Base-by-base conservation (phyloP, 176 grass and related monocot species). In the Pontederia crassipes region DNA sequence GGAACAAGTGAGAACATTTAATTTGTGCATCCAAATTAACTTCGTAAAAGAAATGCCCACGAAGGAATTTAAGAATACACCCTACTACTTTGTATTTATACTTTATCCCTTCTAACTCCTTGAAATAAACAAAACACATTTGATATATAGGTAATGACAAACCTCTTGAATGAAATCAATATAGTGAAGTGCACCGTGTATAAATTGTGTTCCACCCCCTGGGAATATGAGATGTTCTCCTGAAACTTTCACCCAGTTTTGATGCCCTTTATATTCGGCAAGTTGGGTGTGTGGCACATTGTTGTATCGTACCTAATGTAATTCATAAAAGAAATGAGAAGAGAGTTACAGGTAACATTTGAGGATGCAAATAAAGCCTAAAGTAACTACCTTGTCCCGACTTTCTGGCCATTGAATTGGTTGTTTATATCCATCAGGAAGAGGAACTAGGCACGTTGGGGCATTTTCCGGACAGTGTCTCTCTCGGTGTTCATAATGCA, bases 211-310 rank as follows among this genome's bases (percentile, higher is more conserved):
- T 48, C 94, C 88, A 11, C 94, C 94, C 55, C 94, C 94, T 69
- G 94, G 94, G 63, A 99, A 99, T 46, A 84, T 58, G 58, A 89
- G 88, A 47, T 93, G 71, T 3, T 99, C 88, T 40, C 94, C 94
- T 59, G 88, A 99, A 59, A 99, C 85, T 71, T 99, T 99, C 65
- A 99, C 94, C 94, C 94, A 99, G 61, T 99, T 99, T 73, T 99
- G 94, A 54, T 99, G 94, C 12, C 94, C 88, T 72, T 99, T 99
- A 24, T 79, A 79, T 64, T 79, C 85, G 49, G 74, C 88, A 52
- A 99, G 94, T 49, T 79, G 86, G 27, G 94, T 89, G 74, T 99
- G 88, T 59, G 94, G 94, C 26, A 89, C 94, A 66, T 99, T 99
- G 65, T 54, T 81, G 69, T 93, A 93, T 88, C 88, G 89, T 59